Evolutionary conservation across 495 filamentous ascomycete genomes (phyloP), one percentile per base, ranked within the genome.

Genomic region (Aspergillus bertholletiae): DNA sequence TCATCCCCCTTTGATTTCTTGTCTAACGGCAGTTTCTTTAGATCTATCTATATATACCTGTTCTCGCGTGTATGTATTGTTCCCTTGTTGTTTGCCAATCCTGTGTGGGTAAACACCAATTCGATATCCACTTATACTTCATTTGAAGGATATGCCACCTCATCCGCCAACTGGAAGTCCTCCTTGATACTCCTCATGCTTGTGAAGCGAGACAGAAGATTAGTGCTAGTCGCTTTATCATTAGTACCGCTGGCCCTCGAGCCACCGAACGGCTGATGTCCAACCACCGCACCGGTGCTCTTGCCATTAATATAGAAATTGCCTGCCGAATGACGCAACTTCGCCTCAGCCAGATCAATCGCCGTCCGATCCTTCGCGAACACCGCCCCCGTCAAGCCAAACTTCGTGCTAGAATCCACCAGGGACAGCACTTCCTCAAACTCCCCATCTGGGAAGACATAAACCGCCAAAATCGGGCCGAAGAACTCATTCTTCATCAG

Each of bases 271-370:
- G 91, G 88, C 72, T 96, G 91, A 79, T 96, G 91, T 12, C 90
- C 91, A 2, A 96, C 90, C 32, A 96, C 90, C 7, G 91, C 91
- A 46, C 90, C 91, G 2, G 91, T 96, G 69, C 85, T 88, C 82
- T 96, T 95, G 77, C 87, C 89, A 75, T 96, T 96, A 74, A 95
- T 84, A 69, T 95, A 95, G 73, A 93, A 95, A 74, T 95, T 95
- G 18, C 90, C 90, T 28, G 89, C 87, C 3, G 89, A 71, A 64
- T 92, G 87, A 60, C 86, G 83, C 50, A 95, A 83, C 51, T 74
- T 80, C 39, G 92, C 82, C 66, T 91, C 85, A 4, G 89, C 89
- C 32, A 80, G 63, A 15, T 80, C 78, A 51, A 92, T 70, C 18
- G 82, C 88, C 43, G 74, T 73, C 18, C 89, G 81, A 67, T 92